Evolutionary conservation across 2,329 filamentous ascomycete species (phyloP), one percentile per base, ranked within the genome.

Genomic region (Diaporthe caulivora): DNA sequence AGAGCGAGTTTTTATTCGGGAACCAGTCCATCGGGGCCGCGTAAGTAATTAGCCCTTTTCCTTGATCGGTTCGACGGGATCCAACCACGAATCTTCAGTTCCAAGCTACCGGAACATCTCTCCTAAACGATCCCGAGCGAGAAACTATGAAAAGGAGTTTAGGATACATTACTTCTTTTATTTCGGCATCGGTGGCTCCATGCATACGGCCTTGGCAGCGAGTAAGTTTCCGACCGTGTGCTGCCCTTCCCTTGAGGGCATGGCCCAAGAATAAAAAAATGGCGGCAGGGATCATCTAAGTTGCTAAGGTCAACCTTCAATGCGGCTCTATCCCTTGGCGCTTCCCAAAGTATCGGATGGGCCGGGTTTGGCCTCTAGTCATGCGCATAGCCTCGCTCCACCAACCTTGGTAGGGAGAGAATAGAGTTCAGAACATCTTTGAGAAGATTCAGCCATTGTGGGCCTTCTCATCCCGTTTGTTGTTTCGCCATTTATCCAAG

Each of bases 311-410:
- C 44, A 65, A 51, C 44, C 44, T 51, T 65, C 62, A 51, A 65
- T 65, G 62, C 62, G 62, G 62, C 62, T 65, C 62, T 51, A 51
- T 51, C 44, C 37, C 62, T 65, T 51, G 62, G 62, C 62, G 21
- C 44, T 24, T 37, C 62, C 29, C 44, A 37, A 65, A 37, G 29
- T 49, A 29, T 37, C 44, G 62, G 62, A 51, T 51, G 26, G 62
- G 62, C 62, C 62, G 62, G 62, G 29, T 51, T 5, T 5, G 29
- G 31, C 17, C 10, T 26, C 42, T 65, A 65, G 62, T 51, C 62
- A 65, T 51, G 62, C 17, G 44, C 62, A 65, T 51, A 65, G 44
- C n/a, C 29, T 51, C 62, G 3, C 60, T 65, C 60, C 60, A 51
- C 62, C 62, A 29, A 8, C n/a, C n/a, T 9, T 65, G 44, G 44